Conservation (phyloP, 306 rosid genomes). For the Casuarina cunninghamiana region DNA sequence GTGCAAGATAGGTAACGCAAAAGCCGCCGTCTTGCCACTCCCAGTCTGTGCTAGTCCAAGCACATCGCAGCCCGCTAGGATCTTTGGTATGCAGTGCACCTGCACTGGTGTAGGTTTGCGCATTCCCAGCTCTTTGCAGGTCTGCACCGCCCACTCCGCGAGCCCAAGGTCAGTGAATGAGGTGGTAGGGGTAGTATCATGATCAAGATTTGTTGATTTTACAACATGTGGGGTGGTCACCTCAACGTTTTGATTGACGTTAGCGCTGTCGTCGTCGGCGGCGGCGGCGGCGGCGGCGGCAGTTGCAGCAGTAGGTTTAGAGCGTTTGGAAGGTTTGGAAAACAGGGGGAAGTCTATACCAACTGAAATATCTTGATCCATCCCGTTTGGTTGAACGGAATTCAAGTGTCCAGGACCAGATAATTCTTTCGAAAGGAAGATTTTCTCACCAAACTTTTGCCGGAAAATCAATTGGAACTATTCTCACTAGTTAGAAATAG, state of each 20-base stretch:
- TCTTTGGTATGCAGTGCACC: conserved; percentile 61
- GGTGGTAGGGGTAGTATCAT: conserved; percentile 15
- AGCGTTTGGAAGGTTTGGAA: conserved; percentile 30
- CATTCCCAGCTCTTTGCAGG: conserved; percentile 74
- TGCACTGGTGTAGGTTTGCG: conserved; percentile 68
- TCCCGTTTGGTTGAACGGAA: not conserved
- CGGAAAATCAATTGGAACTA: no score
- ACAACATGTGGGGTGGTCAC: conserved; percentile 9
- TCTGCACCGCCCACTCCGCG: conserved; percentile 61
- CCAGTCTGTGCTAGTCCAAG: conserved; percentile 86
- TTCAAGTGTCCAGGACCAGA: no score
- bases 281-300: not conserved
- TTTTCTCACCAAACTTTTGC: no score
- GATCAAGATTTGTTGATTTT: conserved; percentile 13
- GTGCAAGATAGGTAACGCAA: conserved; percentile 83
- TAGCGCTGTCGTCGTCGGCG: not conserved
- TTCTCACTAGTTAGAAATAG: no score
- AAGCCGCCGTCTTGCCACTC: conserved; percentile 90
- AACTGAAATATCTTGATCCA: conserved; percentile 36
- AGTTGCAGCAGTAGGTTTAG: conserved; percentile 1
- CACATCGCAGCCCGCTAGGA: conserved; percentile 72
- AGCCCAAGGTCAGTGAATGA: conserved; percentile 63
- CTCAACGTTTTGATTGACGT: not conserved
- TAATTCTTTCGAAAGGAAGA: no score
- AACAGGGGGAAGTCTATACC: conserved; percentile 59